Evolutionary conservation across 2,329 filamentous ascomycete genomes (phyloP).

Genomic region (Emericellopsis cladophorae): DNA sequence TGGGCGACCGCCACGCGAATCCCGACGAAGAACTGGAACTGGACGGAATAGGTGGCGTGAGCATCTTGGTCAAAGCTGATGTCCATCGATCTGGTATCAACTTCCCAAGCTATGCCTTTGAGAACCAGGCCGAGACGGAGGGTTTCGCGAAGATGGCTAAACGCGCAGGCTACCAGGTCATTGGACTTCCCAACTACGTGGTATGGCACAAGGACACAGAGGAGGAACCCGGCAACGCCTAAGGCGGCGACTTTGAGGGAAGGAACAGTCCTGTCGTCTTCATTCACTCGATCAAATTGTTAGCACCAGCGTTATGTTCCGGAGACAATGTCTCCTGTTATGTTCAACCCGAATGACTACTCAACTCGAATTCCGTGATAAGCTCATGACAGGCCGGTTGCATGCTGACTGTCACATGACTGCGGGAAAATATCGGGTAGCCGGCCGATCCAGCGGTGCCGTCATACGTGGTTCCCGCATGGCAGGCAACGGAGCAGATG

Average conservation of each 20-base stretch:
- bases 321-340: too few species aligned
- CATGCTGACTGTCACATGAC: background rate
- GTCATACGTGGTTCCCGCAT: background rate
- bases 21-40: constrained; percentile 87
- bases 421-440: constrained; percentile 1
- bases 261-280: background rate
- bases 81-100: constrained; percentile 96
- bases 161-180: constrained; percentile 82
- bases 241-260: background rate
- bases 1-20: constrained; percentile 87
- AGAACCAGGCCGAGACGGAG: constrained; percentile 98
- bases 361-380: background rate
- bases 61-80: constrained; percentile 94
- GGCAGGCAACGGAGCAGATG: background rate
- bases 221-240: constrained; percentile 74
- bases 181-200: constrained; percentile 91
- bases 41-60: constrained; percentile 93
- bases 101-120: constrained; percentile 91
- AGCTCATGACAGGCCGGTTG: background rate
- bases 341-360: too few species aligned
- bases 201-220: constrained; percentile 98
- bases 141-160: constrained; percentile 99
- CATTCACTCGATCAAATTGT: too few species aligned
- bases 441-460: constrained; percentile 1
- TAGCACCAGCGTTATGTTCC: too few species aligned